phyloP scores from a whole-genome alignment of 1,284 basidiomycete genomes.

The Inonotus hispidus region DNA sequence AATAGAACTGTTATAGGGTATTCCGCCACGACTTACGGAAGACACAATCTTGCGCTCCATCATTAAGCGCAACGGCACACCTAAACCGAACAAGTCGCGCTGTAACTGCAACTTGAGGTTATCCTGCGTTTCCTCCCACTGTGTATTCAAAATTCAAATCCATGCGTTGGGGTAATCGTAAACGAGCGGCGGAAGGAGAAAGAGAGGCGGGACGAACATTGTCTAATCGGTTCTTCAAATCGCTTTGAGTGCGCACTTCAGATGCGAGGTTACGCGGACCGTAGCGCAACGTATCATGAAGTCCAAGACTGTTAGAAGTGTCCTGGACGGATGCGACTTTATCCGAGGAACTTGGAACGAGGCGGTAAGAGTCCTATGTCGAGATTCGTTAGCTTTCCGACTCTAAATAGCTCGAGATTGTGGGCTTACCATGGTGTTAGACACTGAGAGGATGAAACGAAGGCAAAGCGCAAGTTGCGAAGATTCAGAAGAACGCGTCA shows the following conservation, averaged over 20 bases:
- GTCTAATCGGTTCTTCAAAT: slow-evolving; percentile 59
- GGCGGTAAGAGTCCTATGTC: slow-evolving; percentile 41
- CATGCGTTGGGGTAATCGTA: slow-evolving; percentile 2
- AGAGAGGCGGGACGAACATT: slow-evolving; percentile 43
- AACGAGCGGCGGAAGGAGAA: slow-evolving; percentile 3
- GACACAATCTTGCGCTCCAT: slow-evolving; percentile 93
- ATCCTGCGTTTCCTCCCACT: slow-evolving; percentile 95
- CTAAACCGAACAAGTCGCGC: slow-evolving; percentile 82
- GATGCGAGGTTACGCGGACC: slow-evolving; percentile 71
- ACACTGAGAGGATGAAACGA: not conserved
- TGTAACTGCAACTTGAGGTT: slow-evolving; percentile 82
- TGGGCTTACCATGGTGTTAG: slow-evolving; percentile 6
- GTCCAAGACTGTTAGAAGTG: slow-evolving; percentile 65
- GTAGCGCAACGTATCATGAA: slow-evolving; percentile 75
- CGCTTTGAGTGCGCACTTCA: slow-evolving; percentile 54
- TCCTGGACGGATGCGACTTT: slow-evolving; percentile 64
- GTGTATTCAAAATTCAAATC: not conserved
- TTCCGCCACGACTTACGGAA: slow-evolving; percentile 44
- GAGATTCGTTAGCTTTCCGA: not conserved
- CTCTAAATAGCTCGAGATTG: too few relatives aligned
- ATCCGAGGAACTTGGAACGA: slow-evolving; percentile 52
- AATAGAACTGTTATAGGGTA: not conserved
- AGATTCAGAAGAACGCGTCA: not conserved
- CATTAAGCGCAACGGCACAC: slow-evolving; percentile 80
- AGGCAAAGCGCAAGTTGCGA: not conserved